These are phyloP conservation scores for Aureobasidium lini DNA, from an alignment of 2,329 filamentous ascomycete species.

Conservation along the genomic window DNA sequence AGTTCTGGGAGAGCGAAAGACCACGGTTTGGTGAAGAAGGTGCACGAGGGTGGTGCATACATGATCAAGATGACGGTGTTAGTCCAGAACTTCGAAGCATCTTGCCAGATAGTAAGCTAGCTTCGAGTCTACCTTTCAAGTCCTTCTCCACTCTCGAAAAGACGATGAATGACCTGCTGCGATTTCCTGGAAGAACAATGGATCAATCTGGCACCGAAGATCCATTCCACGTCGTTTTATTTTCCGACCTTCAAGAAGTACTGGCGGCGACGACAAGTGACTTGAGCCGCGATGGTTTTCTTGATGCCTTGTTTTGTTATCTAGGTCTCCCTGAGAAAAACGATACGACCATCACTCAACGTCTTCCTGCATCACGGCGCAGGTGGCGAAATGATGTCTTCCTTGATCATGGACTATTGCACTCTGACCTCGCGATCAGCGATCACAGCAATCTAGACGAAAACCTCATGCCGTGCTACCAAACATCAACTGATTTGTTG, in stretches of 20 bases:
- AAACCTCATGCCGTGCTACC: not conserved
- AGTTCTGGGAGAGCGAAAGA: conserved; percentile 84
- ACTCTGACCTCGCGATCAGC: not conserved
- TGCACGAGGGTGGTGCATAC: conserved; percentile 64
- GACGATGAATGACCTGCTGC: conserved; percentile 40
- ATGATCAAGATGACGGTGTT: conserved; percentile 24
- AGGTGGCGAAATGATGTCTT: conserved; percentile 2
- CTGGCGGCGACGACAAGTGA: conserved; percentile 40
- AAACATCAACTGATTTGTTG: conserved; percentile 12
- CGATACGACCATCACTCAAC: not conserved
- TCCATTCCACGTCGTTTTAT: conserved; percentile 74
- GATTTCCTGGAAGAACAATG: conserved; percentile 62
- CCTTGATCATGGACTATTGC: conserved; percentile 5
- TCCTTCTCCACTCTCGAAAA: conserved; percentile 49
- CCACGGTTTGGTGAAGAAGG: conserved; percentile 67
- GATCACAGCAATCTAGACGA: not conserved
- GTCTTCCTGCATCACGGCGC: not conserved
- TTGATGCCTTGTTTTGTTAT: conserved; percentile 57
- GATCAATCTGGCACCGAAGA: conserved; percentile 61
- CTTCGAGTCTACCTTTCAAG: conserved; percentile 27
- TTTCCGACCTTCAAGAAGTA: conserved; percentile 62
- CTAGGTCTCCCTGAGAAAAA: conserved; percentile 43
- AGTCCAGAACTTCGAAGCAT: not conserved
- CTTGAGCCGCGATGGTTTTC: conserved; percentile 39
- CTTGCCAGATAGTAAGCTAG: conserved; percentile 1